Evolutionary conservation across 163 green algal species (phyloP).

Genomic region (Chloromonas sp.): DNA sequence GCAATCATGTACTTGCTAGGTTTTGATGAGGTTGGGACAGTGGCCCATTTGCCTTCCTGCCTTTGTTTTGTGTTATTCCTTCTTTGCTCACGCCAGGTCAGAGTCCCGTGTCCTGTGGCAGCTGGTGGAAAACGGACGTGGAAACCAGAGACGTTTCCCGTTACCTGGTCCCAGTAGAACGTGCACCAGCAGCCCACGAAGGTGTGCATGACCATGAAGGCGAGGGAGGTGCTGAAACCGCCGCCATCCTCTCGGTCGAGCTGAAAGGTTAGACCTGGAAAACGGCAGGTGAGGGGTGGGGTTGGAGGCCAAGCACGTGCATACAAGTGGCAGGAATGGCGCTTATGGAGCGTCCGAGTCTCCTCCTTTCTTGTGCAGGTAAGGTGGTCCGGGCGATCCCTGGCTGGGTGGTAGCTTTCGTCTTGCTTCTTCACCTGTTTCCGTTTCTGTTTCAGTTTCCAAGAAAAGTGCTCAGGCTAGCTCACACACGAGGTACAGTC

Average conservation of each 20-base stretch:
- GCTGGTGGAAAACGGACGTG: no score
- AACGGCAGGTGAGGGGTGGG: background rate
- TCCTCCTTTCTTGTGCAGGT: background rate
- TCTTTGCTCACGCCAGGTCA: no score
- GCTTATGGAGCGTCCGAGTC: background rate
- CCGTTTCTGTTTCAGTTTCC: background rate
- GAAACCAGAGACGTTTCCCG: background rate
- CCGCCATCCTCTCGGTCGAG: slow-evolving; percentile 55
- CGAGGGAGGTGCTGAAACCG: slow-evolving; percentile 49
- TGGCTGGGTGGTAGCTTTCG: background rate
- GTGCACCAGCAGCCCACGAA: slow-evolving; percentile 51
- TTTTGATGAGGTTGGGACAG: no score
- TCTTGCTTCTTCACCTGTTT: background rate
- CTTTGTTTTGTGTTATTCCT: no score
- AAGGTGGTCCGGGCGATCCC: background rate
- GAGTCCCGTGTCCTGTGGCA: no score
- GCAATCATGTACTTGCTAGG: no score
- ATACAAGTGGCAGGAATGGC: background rate
- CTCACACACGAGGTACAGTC: background rate
- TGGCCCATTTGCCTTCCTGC: no score
- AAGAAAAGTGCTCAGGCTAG: no score
- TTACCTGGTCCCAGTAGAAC: slow-evolving; percentile 10
- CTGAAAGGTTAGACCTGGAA: slow-evolving; percentile 42
- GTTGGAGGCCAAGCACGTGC: background rate
- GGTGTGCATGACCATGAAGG: slow-evolving; percentile 71